Base-by-base conservation (phyloP, 2,329 filamentous ascomycete genomes). In the Colletotrichum sp. region DNA sequence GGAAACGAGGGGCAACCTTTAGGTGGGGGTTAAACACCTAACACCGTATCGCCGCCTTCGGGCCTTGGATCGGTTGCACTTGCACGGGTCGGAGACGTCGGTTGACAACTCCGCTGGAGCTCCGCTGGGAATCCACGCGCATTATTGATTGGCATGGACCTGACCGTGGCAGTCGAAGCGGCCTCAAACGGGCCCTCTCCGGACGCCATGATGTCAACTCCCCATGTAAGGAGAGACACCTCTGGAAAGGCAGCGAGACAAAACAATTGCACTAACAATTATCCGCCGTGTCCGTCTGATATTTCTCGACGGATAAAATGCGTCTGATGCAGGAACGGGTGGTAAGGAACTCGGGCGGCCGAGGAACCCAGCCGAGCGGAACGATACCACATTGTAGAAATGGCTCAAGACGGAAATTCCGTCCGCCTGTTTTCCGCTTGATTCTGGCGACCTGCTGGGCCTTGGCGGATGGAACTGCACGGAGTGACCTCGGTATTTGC, bases 51-150 rank as follows among this genome's bases (percentile, higher is more conserved):
- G 71, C 67, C 71, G 71, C 43, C 71, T 73, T 73, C 71, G 68
- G 71, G 71, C 71, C 71, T 73, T 71, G 71, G 62, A 62, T 67
- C 68, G 68, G 68, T 63, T 47, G 38, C 68, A 73, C 55, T 66
- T 27, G 57, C 61, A 66, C 66, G 57, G 58, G 43, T 69, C 68
- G 72, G 72, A 74, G 62, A 62, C 63, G 34, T 74, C 72, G 68
- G 72, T 72, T 72, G 57, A 27, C 61, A 72, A 67, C 62, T 59
- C 72, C 72, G 72, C 72, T 63, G 59, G 43, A 72, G 68, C 72
- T 74, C 69, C 72, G 68, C 72, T 74, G 18, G 51, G 47, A 74
- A 74, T 51, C 72, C 72, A 74, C 72, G 62, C 68, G 57, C 71
- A 73, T 63, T 70, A 61, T 55, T 71, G 62, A 72, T 63, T 67